phyloP scores from a whole-genome alignment of 148 eudicot genomes.

The Salicornia ramosissima region DNA sequence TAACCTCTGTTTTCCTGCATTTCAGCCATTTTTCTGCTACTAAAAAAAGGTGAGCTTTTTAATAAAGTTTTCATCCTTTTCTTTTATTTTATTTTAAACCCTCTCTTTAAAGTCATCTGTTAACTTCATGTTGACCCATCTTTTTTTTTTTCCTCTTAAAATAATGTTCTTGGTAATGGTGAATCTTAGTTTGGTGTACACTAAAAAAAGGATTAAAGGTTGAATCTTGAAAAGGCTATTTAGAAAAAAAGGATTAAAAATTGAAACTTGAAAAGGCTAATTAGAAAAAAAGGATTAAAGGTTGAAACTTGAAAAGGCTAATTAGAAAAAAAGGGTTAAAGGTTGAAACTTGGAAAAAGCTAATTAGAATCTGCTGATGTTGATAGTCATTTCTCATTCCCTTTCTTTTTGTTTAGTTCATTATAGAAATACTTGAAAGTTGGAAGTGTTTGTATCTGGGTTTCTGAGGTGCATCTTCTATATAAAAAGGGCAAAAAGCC shows the following conservation, averaged over 20 bases:
- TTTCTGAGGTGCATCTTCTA: too few species aligned
- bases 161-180: conserved; percentile 5
- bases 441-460: too few species aligned
- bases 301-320: too few species aligned
- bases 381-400: not conserved
- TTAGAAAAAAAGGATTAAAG: conserved; percentile 6
- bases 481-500: too few species aligned
- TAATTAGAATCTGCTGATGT: conserved; percentile 18
- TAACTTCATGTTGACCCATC: not conserved
- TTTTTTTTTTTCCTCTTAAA: conserved; percentile 1
- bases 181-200: conserved; percentile 12
- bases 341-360: conserved; percentile 8
- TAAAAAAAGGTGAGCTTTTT: conserved; percentile 2
- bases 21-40: conserved; percentile 5
- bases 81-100: not conserved
- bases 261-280: conserved; percentile 3
- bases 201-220: conserved; percentile 6
- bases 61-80: conserved; percentile 2
- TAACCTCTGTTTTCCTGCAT: not conserved
- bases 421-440: too few species aligned
- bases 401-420: too few species aligned
- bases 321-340: conserved; percentile 8
- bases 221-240: not conserved
- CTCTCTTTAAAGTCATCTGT: not conserved
- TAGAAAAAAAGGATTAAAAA: too few species aligned